Base-by-base conservation (phyloP, 1,284 basidiomycete genomes). In the Exobasidium rhododendri region DNA sequence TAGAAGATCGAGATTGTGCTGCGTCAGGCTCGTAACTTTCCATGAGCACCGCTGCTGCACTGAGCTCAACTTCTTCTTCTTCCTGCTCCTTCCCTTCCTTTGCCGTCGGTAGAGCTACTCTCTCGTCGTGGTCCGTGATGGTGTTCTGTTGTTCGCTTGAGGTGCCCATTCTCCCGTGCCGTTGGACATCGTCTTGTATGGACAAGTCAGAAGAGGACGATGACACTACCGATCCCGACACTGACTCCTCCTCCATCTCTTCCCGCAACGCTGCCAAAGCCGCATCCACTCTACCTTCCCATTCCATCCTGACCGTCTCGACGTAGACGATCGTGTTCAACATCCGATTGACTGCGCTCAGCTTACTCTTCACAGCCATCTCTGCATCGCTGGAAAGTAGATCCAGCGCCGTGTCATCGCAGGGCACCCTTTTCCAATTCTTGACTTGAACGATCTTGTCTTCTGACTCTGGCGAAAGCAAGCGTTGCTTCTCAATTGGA, bases 311-410 rank as follows among this genome's bases (percentile, higher is more conserved):
- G 28, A 97, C 91, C 82, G 96, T 96, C 82, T 98, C 96, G 35
- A 92, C 89, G 81, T 98, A 98, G 64, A 92, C 85, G 69, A 99
- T 96, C 26, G 93, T 97, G 79, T 97, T 97, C 81, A 96, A 91
- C 88, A 98, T 89, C 46, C 96, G 89, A 63, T 93, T 91, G 52
- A 97, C 90, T 65, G 89, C 92, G 81, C 94, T 94, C 66, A 94
- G 86, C 84, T 99, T 99, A 80, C 90, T 87, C 40, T 90, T 85
- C 84, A 96, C 90, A 40, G 94, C 86, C 40, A 89, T 86, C 71
- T 94, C 91, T 6, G 89, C 89, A 75, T 98, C 94, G 63, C 88
- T 85, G 58, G 90, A 85, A 31, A 99, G 85, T 69, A 90, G 86
- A 4, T 85, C 83, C 57, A 98, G 83, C 0, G 92, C 94, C 0